A percentile compares a stretch with the other conserved stretches of the same genome.
phyloP scores from a whole-genome alignment of 1,139 yeast genomes.

The Diutina siamensis region DNA sequence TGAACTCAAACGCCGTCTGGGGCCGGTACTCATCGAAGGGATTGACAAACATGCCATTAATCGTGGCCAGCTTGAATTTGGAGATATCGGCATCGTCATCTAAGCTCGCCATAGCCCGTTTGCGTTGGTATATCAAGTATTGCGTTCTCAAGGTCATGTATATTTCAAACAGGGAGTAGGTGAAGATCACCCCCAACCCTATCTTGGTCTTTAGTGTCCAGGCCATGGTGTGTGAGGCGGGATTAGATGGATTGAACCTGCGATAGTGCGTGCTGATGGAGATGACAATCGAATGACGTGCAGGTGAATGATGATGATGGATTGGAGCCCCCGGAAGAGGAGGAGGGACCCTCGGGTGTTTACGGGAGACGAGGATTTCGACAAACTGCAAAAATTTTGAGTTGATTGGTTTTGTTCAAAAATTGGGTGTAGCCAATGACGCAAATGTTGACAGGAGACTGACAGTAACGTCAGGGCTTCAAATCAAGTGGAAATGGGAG shows the following conservation, averaged over 20 bases:
- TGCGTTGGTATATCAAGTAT: slow-evolving; percentile 42
- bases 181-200: slow-evolving; percentile 43
- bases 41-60: slow-evolving; percentile 76
- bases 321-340: no score
- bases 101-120: neutral
- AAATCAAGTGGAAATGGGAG: no score
- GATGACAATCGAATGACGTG: neutral
- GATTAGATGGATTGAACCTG: neutral
- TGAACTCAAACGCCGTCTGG: slow-evolving; percentile 80
- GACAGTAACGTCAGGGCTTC: no score
- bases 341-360: no score
- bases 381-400: no score
- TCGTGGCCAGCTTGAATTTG: slow-evolving; percentile 38
- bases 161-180: slow-evolving; percentile 60
- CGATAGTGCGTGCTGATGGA: neutral
- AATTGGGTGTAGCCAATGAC: no score
- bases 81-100: slow-evolving; percentile 15
- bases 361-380: no score
- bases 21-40: slow-evolving; percentile 89
- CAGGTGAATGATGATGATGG: no score
- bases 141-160: slow-evolving; percentile 48
- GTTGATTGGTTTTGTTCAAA: no score
- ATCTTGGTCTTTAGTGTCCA: slow-evolving; percentile 17
- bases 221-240: neutral
- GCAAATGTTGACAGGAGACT: no score